A percentile compares a stretch with the other conserved stretches of the same genome.
Conservation (phyloP, 2,329 filamentous ascomycete species). For the Sporothrix globosa region DNA sequence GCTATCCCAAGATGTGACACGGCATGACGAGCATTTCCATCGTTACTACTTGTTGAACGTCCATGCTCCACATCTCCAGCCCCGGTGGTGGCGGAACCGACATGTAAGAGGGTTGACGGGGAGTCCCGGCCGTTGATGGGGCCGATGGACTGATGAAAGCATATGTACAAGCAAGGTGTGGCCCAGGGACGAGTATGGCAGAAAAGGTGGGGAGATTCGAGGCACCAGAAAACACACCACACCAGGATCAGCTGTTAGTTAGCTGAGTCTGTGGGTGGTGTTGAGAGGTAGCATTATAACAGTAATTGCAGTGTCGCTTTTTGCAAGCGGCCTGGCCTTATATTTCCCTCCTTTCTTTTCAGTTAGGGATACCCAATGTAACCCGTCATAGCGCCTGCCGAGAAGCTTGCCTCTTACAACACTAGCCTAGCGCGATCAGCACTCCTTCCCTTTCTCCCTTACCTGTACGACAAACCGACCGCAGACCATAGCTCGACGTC, state of each 20-base stretch:
- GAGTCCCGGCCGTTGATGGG: constrained; percentile 14
- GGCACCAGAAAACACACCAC: constrained; percentile 17
- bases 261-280: not conserved
- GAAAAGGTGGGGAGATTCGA: not conserved
- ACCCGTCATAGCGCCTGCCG: no score
- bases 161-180: constrained; percentile 2
- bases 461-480: no score
- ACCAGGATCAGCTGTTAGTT: constrained; percentile 3
- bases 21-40: not conserved
- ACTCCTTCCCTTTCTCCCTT: no score
- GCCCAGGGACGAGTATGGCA: not conserved
- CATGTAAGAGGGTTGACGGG: constrained; percentile 1
- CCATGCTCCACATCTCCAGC: constrained; percentile 8
- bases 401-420: no score
- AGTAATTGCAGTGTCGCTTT: not conserved
- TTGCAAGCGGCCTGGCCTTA: constrained; percentile 4
- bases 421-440: no score
- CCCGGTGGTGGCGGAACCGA: not conserved
- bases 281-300: not conserved
- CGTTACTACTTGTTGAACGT: not conserved
- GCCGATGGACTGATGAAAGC: not conserved
- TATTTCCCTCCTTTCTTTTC: not conserved
- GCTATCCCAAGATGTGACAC: not conserved
- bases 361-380: not conserved
- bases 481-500: not conserved